Percentiles rank a stretch among this genome's conserved stretches.
Conservation (phyloP, 2,329 filamentous ascomycete genomes). For the Samsoniella hepiali region DNA sequence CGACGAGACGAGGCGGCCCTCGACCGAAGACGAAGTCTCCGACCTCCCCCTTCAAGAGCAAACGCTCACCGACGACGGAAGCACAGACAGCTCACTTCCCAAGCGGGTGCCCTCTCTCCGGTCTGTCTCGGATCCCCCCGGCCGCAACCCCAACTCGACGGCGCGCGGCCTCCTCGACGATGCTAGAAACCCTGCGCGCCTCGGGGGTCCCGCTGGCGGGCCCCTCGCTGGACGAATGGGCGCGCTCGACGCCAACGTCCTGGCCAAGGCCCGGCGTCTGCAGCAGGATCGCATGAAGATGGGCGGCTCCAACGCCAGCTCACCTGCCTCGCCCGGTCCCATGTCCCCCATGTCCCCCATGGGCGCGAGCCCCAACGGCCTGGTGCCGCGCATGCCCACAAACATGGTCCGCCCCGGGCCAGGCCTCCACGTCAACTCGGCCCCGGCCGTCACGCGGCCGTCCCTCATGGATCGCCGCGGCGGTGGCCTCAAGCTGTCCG, state of each 20-base stretch:
- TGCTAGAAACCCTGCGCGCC: conserved; percentile 47
- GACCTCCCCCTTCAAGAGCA: neutral
- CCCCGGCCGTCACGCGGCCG: conserved; percentile 49
- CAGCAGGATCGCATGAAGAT: conserved; percentile 46
- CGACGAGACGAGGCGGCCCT: neutral
- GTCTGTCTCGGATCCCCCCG: conserved; percentile 56
- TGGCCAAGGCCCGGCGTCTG: conserved; percentile 47
- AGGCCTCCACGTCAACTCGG: conserved; percentile 50
- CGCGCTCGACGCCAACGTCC: conserved; percentile 39
- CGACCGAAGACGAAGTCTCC: conserved; percentile 1
- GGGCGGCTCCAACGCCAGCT: conserved; percentile 33
- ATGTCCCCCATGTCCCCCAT: conserved; percentile 34
- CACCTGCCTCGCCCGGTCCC: conserved; percentile 31
- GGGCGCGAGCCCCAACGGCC: conserved; percentile 39
- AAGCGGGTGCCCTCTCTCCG: conserved; percentile 58
- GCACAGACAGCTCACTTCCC: conserved; percentile 30
- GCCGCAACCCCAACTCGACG: conserved; percentile 81
- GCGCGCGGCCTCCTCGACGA: conserved; percentile 72
- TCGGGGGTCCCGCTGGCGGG: conserved; percentile 30
- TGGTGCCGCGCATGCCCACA: conserved; percentile 39
- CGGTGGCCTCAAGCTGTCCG: conserved; percentile 57
- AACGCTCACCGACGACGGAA: neutral
- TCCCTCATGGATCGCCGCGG: conserved; percentile 65
- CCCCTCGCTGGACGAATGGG: conserved; percentile 32
- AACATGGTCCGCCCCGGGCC: conserved; percentile 44